Evolutionary conservation across 345 rosid species (phyloP).

Genomic region (Eucalyptus curtisii): DNA sequence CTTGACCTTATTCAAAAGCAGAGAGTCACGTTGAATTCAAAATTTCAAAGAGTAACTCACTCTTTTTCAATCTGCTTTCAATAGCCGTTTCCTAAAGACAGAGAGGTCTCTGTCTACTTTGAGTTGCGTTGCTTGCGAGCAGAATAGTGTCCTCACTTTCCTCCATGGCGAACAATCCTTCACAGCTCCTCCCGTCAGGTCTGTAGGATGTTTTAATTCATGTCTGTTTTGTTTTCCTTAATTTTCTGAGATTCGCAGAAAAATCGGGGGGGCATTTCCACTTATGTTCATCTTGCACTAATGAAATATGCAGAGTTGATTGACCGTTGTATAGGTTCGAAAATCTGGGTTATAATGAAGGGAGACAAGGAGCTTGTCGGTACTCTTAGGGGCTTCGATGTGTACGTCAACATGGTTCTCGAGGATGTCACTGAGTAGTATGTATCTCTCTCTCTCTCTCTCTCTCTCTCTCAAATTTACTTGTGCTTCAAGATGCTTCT

Average conservation of each 20-base stretch:
- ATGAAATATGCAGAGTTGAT: not conserved
- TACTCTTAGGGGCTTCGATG: conserved; percentile 5
- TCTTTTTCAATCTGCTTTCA: not conserved
- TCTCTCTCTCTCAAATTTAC: not conserved
- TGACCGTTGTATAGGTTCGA: conserved; percentile 5
- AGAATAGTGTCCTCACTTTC: not conserved
- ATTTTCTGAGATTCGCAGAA: not conserved
- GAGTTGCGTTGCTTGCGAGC: not conserved
- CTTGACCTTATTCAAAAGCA: not conserved
- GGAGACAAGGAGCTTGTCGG: conserved; percentile 12
- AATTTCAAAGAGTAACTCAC: not conserved
- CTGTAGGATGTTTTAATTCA: not conserved
- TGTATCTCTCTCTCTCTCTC: not conserved
- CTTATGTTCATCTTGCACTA: not conserved
- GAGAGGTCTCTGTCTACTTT: not conserved
- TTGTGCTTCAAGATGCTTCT: not conserved
- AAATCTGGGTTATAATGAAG: conserved; percentile 13
- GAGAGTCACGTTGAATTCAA: not conserved
- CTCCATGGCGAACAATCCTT: conserved; percentile 5
- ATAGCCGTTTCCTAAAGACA: not conserved
- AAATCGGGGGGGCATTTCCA: not conserved
- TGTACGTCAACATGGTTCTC: conserved; percentile 7
- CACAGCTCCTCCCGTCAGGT: conserved; percentile 5
- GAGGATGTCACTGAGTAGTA: conserved; percentile 10
- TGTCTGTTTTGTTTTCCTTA: not conserved